Base-by-base conservation (phyloP, 805 yeast genomes). In the Sungouiozyma intestinalis region DNA sequence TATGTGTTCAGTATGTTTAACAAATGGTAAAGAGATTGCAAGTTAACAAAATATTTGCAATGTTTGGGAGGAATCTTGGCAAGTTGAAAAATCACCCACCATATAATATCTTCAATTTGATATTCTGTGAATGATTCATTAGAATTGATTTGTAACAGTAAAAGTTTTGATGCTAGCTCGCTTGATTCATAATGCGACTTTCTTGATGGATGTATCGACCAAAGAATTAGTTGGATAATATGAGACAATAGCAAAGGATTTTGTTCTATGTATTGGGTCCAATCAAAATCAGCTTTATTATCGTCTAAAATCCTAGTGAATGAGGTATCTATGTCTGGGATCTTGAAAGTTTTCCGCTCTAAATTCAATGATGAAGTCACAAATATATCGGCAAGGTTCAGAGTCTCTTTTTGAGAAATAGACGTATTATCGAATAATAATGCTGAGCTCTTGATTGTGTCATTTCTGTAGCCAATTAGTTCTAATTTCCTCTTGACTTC, bases 381-480 rank as follows among this genome's bases (percentile, higher is more conserved):
- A 34, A 46, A 43, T 14, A 43, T 33, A 7, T 11, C 29, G 11
- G 6, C 29, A 24, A 24, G 11, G 11, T 24, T 24, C 11, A 16
- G 17, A 27, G 16, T 18, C 27, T 13, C 36, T 41, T 19, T 8
- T 21, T 7, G 6, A 6, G 17, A 35, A 35, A 16, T 11, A n/a
- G 20, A 11, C 16, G 7, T 14, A 13, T 6, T 6, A 19, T 29
- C 17, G 6, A 13, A 42, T 16, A 50, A 35, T 7, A 50, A 29
- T n/a, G 50, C 64, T 52, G 75, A 77, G 37, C 77, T 66, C 71
- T 79, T 77, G 40, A 82, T 63, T 2, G 86, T 79, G 60, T 81
- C 86, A 55, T 82, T 82, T 53, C 88, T 63, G 52, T 77, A 79
- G 40, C 77, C 72, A 4, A 81, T 73, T 24, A 81, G 54, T 40